A percentile compares a stretch with the other conserved stretches of the same genome.
Conservation (phyloP, 768 basidiomycete genomes). For the Lactarius akahatsu region DNA sequence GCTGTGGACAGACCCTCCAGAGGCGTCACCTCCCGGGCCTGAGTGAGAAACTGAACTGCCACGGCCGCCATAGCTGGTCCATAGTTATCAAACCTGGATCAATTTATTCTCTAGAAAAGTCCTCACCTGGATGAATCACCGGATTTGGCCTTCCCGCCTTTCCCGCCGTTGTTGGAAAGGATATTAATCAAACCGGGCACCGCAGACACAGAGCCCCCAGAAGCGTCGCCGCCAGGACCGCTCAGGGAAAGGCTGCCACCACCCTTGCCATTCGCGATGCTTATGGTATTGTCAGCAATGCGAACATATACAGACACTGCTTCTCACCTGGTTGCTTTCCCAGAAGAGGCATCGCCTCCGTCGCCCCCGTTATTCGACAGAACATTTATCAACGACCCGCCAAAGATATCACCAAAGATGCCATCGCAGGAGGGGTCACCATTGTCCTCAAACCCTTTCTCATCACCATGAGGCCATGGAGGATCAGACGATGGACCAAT, state of each 20-base stretch:
- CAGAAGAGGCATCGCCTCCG: conserved; percentile 31
- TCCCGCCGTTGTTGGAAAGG: conserved; percentile 36
- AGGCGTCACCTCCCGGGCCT: conserved; percentile 21
- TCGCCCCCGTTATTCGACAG: conserved; percentile 37
- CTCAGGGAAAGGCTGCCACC: conserved; percentile 12
- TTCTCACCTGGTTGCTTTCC: conserved; percentile 27
- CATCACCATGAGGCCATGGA: background rate
- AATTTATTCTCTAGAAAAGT: too few species aligned
- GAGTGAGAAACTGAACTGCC: conserved; percentile 12
- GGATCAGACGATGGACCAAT: background rate
- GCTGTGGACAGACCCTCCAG: conserved; percentile 18
- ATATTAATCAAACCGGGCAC: conserved; percentile 34
- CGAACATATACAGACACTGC: background rate
- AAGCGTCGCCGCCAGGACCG: conserved; percentile 23
- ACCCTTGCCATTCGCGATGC: conserved; percentile 1
- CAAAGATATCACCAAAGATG: background rate
- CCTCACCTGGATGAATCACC: conserved; percentile 22
- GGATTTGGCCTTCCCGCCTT: conserved; percentile 18
- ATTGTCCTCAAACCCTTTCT: background rate
- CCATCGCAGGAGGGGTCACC: conserved; percentile 6
- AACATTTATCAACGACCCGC: conserved; percentile 33
- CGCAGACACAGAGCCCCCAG: conserved; percentile 23
- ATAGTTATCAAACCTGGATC: conserved; percentile 3
- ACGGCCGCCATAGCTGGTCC: conserved; percentile 2
- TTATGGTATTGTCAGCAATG: background rate